Conservation (phyloP, 2,329 filamentous ascomycete genomes). For the Fusarium musae region DNA sequence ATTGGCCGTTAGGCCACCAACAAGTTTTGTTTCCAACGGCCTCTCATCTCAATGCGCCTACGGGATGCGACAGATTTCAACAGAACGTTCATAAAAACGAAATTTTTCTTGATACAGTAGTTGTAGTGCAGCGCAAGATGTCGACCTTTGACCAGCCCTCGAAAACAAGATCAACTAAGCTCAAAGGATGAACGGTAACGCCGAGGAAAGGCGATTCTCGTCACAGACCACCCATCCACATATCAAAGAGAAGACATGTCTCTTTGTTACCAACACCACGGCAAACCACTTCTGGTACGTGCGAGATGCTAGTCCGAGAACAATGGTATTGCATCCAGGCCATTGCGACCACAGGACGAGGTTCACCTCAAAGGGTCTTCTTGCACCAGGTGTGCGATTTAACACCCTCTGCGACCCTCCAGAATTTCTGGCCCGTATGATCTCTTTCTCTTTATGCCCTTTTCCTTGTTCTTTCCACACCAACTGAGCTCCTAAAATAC, state of each 20-base stretch:
- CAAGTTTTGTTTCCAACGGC: not conserved
- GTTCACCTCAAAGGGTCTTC: not conserved
- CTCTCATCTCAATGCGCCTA: not conserved
- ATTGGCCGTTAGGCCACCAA: not conserved
- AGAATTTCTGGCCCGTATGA: not conserved
- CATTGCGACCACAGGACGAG: not conserved
- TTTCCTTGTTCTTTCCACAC: not conserved
- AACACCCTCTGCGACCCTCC: conserved; percentile 3
- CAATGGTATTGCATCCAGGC: conserved; percentile 22
- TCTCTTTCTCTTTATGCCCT: conserved; percentile 12
- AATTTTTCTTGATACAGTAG: not conserved
- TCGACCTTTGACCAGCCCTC: too few species aligned
- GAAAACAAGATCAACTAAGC: not conserved
- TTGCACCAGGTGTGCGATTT: conserved; percentile 14
- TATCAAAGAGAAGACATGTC: conserved; percentile 9
- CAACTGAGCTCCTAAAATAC: not conserved
- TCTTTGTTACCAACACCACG: conserved; percentile 29
- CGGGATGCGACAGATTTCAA: not conserved
- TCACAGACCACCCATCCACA: conserved; percentile 24
- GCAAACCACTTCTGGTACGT: conserved; percentile 1
- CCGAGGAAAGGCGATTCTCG: not conserved
- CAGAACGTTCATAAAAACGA: not conserved
- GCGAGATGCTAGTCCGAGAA: conserved; percentile 7
- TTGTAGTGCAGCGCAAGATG: not conserved
- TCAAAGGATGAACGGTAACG: conserved; percentile 15